Evolutionary conservation across 1,284 basidiomycete species (phyloP).

Genomic region (Ceratobasidium sp.): DNA sequence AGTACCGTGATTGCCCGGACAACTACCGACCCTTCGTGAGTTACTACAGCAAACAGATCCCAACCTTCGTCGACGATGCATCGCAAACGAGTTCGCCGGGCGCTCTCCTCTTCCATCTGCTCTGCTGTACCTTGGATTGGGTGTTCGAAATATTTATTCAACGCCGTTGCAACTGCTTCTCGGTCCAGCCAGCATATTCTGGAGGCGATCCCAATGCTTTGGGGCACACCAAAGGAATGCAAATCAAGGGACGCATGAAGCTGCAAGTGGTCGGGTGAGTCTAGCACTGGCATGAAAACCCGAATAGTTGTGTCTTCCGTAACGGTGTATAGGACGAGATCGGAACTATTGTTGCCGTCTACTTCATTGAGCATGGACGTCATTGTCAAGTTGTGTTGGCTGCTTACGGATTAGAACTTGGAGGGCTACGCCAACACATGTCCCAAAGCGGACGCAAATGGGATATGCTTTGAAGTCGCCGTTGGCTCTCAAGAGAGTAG

Average conservation of each 20-base stretch:
- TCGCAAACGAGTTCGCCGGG: slow-evolving; percentile 55
- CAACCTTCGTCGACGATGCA: slow-evolving; percentile 72
- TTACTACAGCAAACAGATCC: slow-evolving; percentile 78
- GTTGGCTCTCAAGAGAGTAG: slow-evolving; percentile 10
- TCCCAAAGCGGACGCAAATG: slow-evolving; percentile 53
- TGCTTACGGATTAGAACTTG: slow-evolving; percentile 67
- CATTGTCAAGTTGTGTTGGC: not conserved
- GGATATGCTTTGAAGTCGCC: slow-evolving; percentile 63
- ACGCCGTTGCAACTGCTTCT: slow-evolving; percentile 53
- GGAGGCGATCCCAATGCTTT: slow-evolving; percentile 43
- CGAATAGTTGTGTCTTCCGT: slow-evolving; percentile 78
- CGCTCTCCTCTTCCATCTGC: slow-evolving; percentile 53
- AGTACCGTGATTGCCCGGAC: slow-evolving; percentile 77
- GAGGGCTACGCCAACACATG: slow-evolving; percentile 67
- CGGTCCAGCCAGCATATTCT: slow-evolving; percentile 69
- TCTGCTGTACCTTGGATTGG: slow-evolving; percentile 35
- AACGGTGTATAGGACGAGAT: slow-evolving; percentile 76
- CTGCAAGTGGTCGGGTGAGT: slow-evolving; percentile 83
- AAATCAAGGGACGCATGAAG: slow-evolving; percentile 78
- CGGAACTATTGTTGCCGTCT: slow-evolving; percentile 45
- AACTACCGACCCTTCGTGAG: slow-evolving; percentile 72
- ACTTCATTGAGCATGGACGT: slow-evolving; percentile 31
- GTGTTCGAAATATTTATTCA: slow-evolving; percentile 7
- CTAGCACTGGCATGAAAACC: slow-evolving; percentile 86
- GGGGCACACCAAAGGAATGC: slow-evolving; percentile 55